Percentiles rank a stretch among this genome's conserved stretches.
Conservation (phyloP, 2,329 filamentous ascomycete genomes). For the Nigrospora osmanthi region DNA sequence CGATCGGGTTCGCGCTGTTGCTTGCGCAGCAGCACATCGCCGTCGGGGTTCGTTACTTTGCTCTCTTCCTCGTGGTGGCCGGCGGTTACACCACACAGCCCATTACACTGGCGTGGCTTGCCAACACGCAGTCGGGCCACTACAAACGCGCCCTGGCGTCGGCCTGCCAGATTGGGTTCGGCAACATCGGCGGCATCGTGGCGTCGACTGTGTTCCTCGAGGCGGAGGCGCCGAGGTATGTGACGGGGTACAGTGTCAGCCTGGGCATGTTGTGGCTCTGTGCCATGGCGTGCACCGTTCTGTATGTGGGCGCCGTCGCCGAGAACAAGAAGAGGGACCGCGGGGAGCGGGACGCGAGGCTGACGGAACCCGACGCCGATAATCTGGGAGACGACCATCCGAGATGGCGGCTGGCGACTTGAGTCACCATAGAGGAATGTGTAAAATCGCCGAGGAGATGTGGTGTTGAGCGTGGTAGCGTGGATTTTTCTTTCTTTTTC, state of each 20-base stretch:
- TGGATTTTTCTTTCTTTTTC: no score
- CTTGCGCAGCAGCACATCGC: slow-evolving; percentile 10
- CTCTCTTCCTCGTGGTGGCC: slow-evolving; percentile 25
- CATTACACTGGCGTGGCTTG: slow-evolving; percentile 36
- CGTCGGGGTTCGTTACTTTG: slow-evolving; percentile 20
- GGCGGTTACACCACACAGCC: slow-evolving; percentile 26
- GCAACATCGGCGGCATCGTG: slow-evolving; percentile 33
- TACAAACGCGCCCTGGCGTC: slow-evolving; percentile 42
- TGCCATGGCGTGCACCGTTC: slow-evolving; percentile 19
- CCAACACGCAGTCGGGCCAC: slow-evolving; percentile 43
- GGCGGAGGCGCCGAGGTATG: slow-evolving; percentile 23
- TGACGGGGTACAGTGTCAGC: slow-evolving; percentile 25
- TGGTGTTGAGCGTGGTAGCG: no score
- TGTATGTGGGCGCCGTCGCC: slow-evolving; percentile 25
- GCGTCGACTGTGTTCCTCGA: slow-evolving; percentile 27
- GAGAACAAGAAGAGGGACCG: slow-evolving; percentile 39
- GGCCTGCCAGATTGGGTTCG: slow-evolving; percentile 39
- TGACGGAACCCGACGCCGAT: slow-evolving; percentile 24
- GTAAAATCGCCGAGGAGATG: no score
- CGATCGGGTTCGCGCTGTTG: slow-evolving; percentile 24
- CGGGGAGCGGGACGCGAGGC: slow-evolving; percentile 35
- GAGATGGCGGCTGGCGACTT: slow-evolving; percentile 4
- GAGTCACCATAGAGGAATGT: background rate
- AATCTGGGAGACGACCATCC: slow-evolving; percentile 46
- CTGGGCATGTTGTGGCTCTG: slow-evolving; percentile 22